Evolutionary conservation across 805 yeast genomes (phyloP), one percentile per base, ranked within the genome.

Genomic region (Candida easanensis): DNA sequence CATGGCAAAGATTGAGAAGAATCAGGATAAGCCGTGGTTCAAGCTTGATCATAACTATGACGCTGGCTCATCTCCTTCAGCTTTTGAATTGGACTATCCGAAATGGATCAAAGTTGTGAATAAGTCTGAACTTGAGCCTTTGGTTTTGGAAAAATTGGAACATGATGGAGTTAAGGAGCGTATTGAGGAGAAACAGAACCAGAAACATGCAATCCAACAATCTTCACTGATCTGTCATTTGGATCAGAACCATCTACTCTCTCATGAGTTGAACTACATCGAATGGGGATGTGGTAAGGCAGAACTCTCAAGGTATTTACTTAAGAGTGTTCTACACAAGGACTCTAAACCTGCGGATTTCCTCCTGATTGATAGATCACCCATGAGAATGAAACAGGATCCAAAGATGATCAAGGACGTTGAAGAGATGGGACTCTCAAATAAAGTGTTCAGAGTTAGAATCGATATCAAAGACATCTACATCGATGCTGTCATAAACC

Each of bases 211-310:
- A 1, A 58, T 73, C 3, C 97, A 89, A 60, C 97, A 89, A 60
- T 74, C 89, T 0, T 84, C 95, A 2, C 60, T 89, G 45, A 83
- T 86, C 14, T 88, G 86, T 2, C 84, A 84, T 48, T 61, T 89
- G 54, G 68, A 72, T 19, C 58, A 63, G 4, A 49, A 61, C 14
- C 58, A 58, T 0, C 56, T 82, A 7, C 63, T 83, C 30, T 60
- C 62, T 1, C 32, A 59, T 2, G 45, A 52, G 3, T 41, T 53
- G 28, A 64, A 70, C 39, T 77, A 79, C 57, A 59, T 84, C 22
- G 97, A 89, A 62, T 88, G 88, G 68, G 97, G 97, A 0, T 86
- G 96, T 61, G 97, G 97, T 0, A 76, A 90, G 49, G 96, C 87
- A 2, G 97, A 90, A 58, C 70, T 89, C 19, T 75, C 89, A 1